Evolutionary conservation across 257 asterid genomes (phyloP).

Genomic region (Linderniella brevidens): DNA sequence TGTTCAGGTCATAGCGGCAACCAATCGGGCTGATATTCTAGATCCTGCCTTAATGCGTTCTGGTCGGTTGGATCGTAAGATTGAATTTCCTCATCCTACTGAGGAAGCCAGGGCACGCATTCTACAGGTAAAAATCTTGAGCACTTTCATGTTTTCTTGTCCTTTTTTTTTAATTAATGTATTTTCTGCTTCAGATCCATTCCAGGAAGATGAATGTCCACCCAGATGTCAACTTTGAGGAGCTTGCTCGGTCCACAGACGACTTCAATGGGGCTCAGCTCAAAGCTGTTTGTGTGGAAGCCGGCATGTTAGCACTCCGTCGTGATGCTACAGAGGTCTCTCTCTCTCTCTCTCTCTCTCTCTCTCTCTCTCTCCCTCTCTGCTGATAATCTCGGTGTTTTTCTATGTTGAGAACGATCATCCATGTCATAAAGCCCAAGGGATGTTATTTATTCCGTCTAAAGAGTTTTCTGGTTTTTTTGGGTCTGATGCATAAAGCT

Average conservation of each 20-base stretch:
- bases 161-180: no score
- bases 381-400: background rate
- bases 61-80: conserved; percentile 92
- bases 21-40: conserved; percentile 86
- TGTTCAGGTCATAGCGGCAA: no score
- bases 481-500: background rate
- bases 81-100: conserved; percentile 90
- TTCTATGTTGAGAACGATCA: background rate
- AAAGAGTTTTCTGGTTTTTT: background rate
- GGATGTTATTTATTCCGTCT: no score
- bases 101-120: conserved; percentile 82
- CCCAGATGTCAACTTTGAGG: conserved; percentile 96
- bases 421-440: no score
- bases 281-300: conserved; percentile 96
- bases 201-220: conserved; percentile 93
- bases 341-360: background rate
- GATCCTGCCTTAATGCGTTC: conserved; percentile 95
- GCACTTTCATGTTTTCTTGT: no score
- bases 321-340: conserved; percentile 96
- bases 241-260: conserved; percentile 96
- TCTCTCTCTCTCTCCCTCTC: background rate
- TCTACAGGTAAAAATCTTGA: conserved; percentile 25
- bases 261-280: conserved; percentile 97
- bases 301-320: conserved; percentile 95
- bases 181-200: conserved; percentile 42